Evolutionary conservation across 306 rosid species (phyloP).

Genomic region (Datisca glomerata): DNA sequence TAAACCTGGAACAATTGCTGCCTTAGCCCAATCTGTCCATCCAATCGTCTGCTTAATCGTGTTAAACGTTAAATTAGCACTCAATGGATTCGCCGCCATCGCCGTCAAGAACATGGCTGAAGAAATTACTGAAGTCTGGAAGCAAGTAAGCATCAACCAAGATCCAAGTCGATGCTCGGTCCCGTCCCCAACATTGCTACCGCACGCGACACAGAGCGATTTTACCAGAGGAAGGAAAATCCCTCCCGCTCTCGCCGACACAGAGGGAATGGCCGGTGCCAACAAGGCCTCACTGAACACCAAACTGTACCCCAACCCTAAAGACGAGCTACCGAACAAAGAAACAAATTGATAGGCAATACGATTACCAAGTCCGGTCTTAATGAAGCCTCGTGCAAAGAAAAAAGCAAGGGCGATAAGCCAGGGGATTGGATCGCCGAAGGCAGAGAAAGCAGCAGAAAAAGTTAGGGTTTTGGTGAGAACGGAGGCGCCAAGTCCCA

Average conservation of each 20-base stretch:
- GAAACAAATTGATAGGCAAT: slow-evolving; percentile 85
- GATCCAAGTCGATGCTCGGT: slow-evolving; percentile 70
- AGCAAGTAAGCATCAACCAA: slow-evolving; percentile 96
- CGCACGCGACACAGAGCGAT: slow-evolving; percentile 84
- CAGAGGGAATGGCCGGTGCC: slow-evolving; percentile 95
- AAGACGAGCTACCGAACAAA: slow-evolving; percentile 82
- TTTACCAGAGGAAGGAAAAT: slow-evolving; percentile 87
- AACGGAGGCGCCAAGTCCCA: slow-evolving; percentile 81
- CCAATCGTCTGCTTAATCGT: slow-evolving; percentile 83
- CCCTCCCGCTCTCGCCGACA: slow-evolving; percentile 91
- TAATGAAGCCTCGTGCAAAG: slow-evolving; percentile 92
- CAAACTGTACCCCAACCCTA: slow-evolving; percentile 88
- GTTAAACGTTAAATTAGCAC: slow-evolving; percentile 58
- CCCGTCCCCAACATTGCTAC: slow-evolving; percentile 90
- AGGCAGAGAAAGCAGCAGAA: slow-evolving; percentile 85
- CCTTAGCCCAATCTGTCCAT: slow-evolving; percentile 96
- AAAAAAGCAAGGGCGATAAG: slow-evolving; percentile 87
- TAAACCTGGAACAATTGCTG: slow-evolving; percentile 81
- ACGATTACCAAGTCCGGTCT: slow-evolving; percentile 90
- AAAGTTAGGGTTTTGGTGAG: slow-evolving; percentile 82
- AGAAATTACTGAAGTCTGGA: slow-evolving; percentile 89
- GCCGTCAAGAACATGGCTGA: slow-evolving; percentile 96
- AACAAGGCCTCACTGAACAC: slow-evolving; percentile 89
- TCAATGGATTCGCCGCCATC: slow-evolving; percentile 95
- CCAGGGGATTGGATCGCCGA: slow-evolving; percentile 97